A percentile compares a stretch with the other conserved stretches of the same genome.
phyloP scores from a whole-genome alignment of 2,329 filamentous ascomycete genomes.

The Fulvia fulva region DNA sequence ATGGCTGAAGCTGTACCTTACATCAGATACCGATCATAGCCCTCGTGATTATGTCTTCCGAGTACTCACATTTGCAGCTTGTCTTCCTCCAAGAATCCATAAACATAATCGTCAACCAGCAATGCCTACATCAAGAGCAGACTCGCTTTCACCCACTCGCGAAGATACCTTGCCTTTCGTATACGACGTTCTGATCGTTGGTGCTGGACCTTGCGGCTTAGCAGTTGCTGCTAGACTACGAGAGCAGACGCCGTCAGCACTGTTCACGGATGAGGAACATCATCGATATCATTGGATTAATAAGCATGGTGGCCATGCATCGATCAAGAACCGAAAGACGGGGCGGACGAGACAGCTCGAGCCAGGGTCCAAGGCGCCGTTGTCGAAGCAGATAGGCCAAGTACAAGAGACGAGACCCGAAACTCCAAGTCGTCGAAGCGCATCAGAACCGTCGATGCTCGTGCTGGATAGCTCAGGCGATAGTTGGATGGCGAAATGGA shows the following conservation, averaged over 20 bases:
- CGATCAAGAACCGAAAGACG: conserved; percentile 51
- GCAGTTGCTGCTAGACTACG: conserved; percentile 68
- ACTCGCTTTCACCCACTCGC: conserved; percentile 17
- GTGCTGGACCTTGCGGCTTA: conserved; percentile 71
- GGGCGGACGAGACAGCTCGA: conserved; percentile 35
- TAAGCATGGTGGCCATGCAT: conserved; percentile 59
- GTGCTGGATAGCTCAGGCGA: conserved; percentile 64
- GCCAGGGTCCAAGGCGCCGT: not conserved
- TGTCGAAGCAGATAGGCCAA: not conserved
- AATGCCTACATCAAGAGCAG: conserved; percentile 14
- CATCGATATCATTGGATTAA: conserved; percentile 75
- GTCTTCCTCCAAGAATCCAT: not conserved
- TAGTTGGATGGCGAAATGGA: conserved; percentile 69
- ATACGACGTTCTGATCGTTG: conserved; percentile 68
- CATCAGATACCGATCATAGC: not conserved
- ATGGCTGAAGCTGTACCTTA: not conserved
- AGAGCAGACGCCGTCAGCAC: conserved; percentile 69
- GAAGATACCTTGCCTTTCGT: conserved; percentile 25
- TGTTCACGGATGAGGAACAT: conserved; percentile 81
- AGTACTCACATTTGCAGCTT: not conserved
- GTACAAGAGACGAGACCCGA: conserved; percentile 2
- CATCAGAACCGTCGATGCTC: conserved; percentile 45
- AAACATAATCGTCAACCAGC: not conserved
- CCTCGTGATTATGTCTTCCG: not conserved
- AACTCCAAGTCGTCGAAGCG: not conserved